A percentile compares a stretch with the other conserved stretches of the same genome.
These are phyloP conservation scores for Alternaria incomplexa DNA, from an alignment of 2,329 filamentous ascomycete species.

Conservation along the genomic window DNA sequence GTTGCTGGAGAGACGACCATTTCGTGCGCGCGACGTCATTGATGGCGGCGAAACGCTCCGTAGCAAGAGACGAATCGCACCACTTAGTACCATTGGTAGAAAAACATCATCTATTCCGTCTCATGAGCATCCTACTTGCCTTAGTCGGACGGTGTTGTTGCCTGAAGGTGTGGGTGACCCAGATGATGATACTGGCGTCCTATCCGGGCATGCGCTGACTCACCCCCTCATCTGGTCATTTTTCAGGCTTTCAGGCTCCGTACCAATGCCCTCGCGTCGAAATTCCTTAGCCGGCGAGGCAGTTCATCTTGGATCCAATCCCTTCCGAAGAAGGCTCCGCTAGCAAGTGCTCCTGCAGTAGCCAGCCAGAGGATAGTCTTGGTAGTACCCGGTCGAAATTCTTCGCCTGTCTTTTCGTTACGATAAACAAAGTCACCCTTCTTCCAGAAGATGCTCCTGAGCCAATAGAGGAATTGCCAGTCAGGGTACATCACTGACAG, in stretches of 20 bases:
- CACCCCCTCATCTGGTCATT: background rate
- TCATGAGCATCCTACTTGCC: background rate
- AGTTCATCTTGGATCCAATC: slow-evolving; percentile 24
- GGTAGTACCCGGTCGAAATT: slow-evolving; percentile 19
- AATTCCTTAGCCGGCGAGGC: slow-evolving; percentile 9
- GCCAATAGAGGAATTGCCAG: slow-evolving; percentile 59
- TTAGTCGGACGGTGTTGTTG: background rate
- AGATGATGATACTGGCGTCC: background rate
- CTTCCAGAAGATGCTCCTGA: slow-evolving; percentile 54
- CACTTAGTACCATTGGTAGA: background rate
- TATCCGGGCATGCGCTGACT: background rate
- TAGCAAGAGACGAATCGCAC: background rate
- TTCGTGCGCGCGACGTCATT: background rate
- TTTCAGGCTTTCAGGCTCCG: slow-evolving; percentile 1
- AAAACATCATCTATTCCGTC: background rate
- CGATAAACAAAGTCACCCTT: slow-evolving; percentile 49
- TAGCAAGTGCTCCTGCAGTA: slow-evolving; percentile 12
- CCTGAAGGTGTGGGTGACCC: background rate
- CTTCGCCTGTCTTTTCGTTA: slow-evolving; percentile 25
- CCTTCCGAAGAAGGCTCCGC: slow-evolving; percentile 18
- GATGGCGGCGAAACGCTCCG: background rate
- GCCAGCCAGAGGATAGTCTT: slow-evolving; percentile 14
- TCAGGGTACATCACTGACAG: slow-evolving; percentile 57
- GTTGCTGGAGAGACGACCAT: background rate
- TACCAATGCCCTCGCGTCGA: slow-evolving; percentile 9